Conservation (phyloP, 2,329 filamentous ascomycete species). For the Diaporthe sp. region DNA sequence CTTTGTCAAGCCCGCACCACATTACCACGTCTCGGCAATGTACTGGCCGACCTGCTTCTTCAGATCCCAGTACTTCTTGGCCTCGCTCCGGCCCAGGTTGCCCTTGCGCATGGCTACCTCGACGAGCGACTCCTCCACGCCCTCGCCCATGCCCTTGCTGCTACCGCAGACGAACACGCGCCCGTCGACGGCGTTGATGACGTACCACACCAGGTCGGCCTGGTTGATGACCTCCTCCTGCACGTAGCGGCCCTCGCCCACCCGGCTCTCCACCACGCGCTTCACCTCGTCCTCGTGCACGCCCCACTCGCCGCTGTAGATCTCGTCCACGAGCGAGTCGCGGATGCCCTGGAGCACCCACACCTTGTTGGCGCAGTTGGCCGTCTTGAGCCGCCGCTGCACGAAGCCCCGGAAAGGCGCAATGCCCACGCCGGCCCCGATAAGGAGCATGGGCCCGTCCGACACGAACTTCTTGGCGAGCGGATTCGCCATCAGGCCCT, state of each 20-base stretch:
- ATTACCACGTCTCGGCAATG: slow-evolving; percentile 84
- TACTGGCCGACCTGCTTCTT: slow-evolving; percentile 97
- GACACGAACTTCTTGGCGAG: slow-evolving; percentile 91
- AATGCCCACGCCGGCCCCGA: slow-evolving; percentile 96
- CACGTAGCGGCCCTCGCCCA: slow-evolving; percentile 88
- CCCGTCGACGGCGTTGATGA: slow-evolving; percentile 96
- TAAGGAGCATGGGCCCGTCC: slow-evolving; percentile 97
- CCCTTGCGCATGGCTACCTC: slow-evolving; percentile 96
- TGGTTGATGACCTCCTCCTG: slow-evolving; percentile 95
- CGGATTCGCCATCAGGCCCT: slow-evolving; percentile 97
- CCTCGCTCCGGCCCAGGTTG: slow-evolving; percentile 85
- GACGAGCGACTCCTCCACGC: slow-evolving; percentile 88
- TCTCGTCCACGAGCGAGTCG: slow-evolving; percentile 94
- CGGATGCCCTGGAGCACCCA: slow-evolving; percentile 96
- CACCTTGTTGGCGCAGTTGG: slow-evolving; percentile 97
- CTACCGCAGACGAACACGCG: slow-evolving; percentile 97
- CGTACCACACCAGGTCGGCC: slow-evolving; percentile 97
- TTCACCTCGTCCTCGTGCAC: slow-evolving; percentile 91
- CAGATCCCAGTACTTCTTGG: slow-evolving; percentile 87
- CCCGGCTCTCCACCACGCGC: slow-evolving; percentile 82
- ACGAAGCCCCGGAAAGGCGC: slow-evolving; percentile 98
- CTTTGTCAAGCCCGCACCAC: not conserved
- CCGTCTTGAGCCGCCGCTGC: slow-evolving; percentile 91
- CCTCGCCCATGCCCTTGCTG: slow-evolving; percentile 97
- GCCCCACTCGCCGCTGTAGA: slow-evolving; percentile 97